phyloP scores from a whole-genome alignment of 2,329 filamentous ascomycete genomes.

The Coleophoma crateriformis region DNA sequence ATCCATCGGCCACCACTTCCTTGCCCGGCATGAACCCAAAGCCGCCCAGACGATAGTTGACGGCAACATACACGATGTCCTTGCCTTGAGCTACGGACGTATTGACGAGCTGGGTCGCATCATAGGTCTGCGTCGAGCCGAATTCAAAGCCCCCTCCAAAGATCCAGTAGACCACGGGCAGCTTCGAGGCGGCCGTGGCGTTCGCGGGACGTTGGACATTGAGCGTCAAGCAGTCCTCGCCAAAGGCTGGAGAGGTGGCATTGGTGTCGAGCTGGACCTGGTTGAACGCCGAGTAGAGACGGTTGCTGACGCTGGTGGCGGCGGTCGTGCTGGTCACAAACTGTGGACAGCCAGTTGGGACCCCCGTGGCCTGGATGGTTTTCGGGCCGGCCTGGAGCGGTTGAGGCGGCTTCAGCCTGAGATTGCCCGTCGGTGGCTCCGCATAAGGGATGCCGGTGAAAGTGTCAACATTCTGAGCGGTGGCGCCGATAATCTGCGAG shows the following conservation, averaged over 20 bases:
- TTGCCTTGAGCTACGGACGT: conserved; percentile 43
- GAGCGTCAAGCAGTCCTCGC: conserved; percentile 61
- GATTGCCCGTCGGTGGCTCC: conserved; percentile 56
- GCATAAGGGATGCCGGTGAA: conserved; percentile 76
- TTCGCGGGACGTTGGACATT: conserved; percentile 54
- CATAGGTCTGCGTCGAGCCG: conserved; percentile 43
- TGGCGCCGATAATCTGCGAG: conserved; percentile 13
- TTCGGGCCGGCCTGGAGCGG: conserved; percentile 51
- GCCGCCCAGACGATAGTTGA: conserved; percentile 72
- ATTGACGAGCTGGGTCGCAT: conserved; percentile 36
- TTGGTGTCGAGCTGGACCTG: conserved; percentile 47
- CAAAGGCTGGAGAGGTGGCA: conserved; percentile 47
- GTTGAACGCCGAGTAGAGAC: conserved; percentile 33
- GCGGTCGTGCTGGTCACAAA: conserved; percentile 52
- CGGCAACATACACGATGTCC: conserved; percentile 68
- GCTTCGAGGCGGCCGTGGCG: conserved; percentile 46
- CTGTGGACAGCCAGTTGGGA: conserved; percentile 64
- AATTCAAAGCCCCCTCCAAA: conserved; percentile 62
- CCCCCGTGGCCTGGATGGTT: conserved; percentile 52
- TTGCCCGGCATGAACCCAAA: conserved; percentile 70
- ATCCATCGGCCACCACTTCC: conserved; percentile 61
- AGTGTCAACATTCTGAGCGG: conserved; percentile 44
- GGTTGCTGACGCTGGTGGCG: conserved; percentile 29
- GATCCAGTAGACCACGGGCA: conserved; percentile 68
- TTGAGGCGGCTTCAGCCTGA: conserved; percentile 68